A percentile compares a stretch with the other conserved stretches of the same genome.
Conservation (phyloP, 495 filamentous ascomycete species). For the Trichoderma parareesei region DNA sequence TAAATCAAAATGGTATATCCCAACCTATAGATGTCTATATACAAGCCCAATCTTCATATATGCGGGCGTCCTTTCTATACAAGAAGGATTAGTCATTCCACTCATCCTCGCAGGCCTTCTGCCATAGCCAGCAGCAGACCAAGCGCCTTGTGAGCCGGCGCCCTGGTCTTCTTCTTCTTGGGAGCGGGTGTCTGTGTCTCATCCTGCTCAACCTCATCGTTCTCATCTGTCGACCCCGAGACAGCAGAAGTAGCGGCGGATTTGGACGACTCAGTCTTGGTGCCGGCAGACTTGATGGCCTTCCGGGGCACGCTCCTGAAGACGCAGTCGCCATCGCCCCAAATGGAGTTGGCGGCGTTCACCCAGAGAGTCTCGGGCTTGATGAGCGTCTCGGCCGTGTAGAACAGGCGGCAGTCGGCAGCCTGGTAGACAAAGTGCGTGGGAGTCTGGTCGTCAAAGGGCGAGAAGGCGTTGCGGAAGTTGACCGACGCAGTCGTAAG, state of each 20-base stretch:
- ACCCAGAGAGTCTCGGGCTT: constrained; percentile 37
- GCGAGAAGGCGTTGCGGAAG: constrained; percentile 29
- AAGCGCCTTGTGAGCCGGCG: background rate
- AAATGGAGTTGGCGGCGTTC: constrained; percentile 53
- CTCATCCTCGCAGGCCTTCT: background rate
- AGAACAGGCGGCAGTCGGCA: constrained; percentile 48
- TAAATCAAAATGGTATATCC: background rate
- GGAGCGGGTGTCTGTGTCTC: background rate
- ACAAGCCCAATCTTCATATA: background rate
- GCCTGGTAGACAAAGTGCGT: constrained; percentile 47
- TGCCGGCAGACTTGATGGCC: background rate
- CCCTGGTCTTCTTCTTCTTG: background rate
- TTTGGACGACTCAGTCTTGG: background rate
- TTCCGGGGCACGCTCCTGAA: background rate
- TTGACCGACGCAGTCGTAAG: constrained; percentile 22
- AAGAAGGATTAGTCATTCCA: background rate
- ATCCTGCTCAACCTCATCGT: too few relatives aligned
- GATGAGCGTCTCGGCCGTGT: constrained; percentile 37
- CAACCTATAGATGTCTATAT: background rate
- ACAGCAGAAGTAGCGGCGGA: background rate
- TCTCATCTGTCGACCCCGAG: background rate
- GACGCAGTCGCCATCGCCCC: constrained; percentile 51
- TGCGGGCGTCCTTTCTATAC: background rate
- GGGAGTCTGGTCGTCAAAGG: constrained; percentile 26
- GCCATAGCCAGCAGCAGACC: background rate